These are phyloP conservation scores for Blastocystis sp. DNA, from an alignment of 352 stramenopile species.

Conservation along the genomic window DNA sequence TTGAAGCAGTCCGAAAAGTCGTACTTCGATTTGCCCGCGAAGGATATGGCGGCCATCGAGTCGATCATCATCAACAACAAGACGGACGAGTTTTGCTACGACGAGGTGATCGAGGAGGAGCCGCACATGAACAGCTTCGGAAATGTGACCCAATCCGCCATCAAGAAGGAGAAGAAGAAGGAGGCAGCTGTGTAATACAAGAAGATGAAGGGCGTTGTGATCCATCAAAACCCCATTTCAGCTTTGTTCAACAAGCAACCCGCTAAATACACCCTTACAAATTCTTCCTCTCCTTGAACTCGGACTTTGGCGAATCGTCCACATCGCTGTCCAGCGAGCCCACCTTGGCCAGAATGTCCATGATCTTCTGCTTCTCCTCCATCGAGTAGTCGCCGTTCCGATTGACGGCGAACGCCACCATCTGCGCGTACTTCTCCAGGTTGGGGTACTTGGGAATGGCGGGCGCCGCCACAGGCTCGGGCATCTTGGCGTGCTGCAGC, in stretches of 20 bases:
- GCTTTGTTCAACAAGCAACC: not conserved
- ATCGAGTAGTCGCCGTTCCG: constrained; percentile 44
- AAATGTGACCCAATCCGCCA: not conserved
- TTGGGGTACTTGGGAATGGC: constrained; percentile 41
- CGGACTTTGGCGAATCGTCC: constrained; percentile 51
- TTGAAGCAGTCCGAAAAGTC: constrained; percentile 31
- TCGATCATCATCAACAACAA: constrained; percentile 57
- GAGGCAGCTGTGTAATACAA: constrained; percentile 12
- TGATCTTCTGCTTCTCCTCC: constrained; percentile 63
- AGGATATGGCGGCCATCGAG: constrained; percentile 50
- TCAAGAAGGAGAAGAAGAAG: constrained; percentile 41
- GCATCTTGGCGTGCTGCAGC: constrained; percentile 55
- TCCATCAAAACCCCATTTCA: too few species aligned
- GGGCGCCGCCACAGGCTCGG: not conserved
- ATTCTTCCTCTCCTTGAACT: constrained; percentile 52
- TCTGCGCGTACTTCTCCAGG: constrained; percentile 50
- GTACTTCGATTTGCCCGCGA: not conserved
- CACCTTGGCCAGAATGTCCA: constrained; percentile 32
- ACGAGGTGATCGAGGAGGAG: constrained; percentile 53
- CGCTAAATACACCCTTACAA: constrained; percentile 25
- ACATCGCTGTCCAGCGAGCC: constrained; percentile 42
- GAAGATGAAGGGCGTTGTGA: not conserved
- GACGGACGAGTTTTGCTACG: constrained; percentile 30
- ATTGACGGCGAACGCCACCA: constrained; percentile 44
- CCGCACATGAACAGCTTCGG: constrained; percentile 17